Conservation (phyloP, 495 filamentous ascomycete genomes). For the Neurospora sp. region DNA sequence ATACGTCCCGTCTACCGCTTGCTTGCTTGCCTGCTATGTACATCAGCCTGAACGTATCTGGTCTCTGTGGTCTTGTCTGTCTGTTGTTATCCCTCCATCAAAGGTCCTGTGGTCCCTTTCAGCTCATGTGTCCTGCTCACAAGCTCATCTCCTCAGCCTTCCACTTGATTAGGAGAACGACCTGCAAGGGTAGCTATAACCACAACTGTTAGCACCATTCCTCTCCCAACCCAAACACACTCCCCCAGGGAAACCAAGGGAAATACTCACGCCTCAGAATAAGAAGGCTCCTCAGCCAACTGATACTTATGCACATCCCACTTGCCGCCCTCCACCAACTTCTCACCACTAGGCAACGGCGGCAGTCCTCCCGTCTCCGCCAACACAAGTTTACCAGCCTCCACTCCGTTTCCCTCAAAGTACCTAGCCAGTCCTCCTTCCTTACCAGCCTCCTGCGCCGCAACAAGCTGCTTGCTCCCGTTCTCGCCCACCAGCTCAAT, state of each 20-base stretch:
- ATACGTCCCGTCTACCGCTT: background rate
- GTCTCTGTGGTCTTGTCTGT: background rate
- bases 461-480: conserved; percentile 68
- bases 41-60: background rate
- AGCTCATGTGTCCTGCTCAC: background rate
- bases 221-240: background rate
- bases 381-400: conserved; percentile 53
- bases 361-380: conserved; percentile 58
- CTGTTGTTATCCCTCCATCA: background rate
- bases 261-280: conserved; percentile 44
- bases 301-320: conserved; percentile 47
- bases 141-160: background rate
- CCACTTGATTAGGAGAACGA: conserved; percentile 19
- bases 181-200: conserved; percentile 28
- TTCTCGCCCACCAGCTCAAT: conserved; percentile 78
- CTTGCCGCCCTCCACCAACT: conserved; percentile 23
- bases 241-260: background rate
- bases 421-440: conserved; percentile 58
- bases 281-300: conserved; percentile 46
- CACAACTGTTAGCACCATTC: conserved; percentile 9
- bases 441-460: conserved; percentile 68
- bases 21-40: conserved; percentile 3
- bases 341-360: conserved; percentile 64
- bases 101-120: background rate
- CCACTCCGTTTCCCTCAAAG: conserved; percentile 57